Percentiles rank a stretch among this genome's conserved stretches.
Evolutionary conservation across 805 yeast species (phyloP).

Genomic region (Jamesozyma rosinii): DNA sequence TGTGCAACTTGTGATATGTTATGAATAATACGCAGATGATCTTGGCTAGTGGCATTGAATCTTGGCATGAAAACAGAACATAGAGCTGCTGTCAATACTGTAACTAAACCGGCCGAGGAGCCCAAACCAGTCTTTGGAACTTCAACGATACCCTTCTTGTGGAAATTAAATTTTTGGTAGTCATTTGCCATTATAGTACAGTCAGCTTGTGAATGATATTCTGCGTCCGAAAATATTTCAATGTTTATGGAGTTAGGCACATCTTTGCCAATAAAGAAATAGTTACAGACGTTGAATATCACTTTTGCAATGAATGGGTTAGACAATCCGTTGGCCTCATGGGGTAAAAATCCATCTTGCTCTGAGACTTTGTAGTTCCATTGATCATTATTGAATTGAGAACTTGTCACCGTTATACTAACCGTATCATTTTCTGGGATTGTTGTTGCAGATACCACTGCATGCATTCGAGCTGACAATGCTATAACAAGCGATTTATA

Average conservation of each 20-base stretch:
- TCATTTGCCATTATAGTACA: constrained; percentile 33
- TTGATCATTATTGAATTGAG: constrained; percentile 62
- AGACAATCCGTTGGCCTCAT: constrained; percentile 27
- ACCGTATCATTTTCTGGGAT: constrained; percentile 9
- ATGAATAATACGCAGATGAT: constrained; percentile 43
- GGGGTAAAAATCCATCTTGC: constrained; percentile 12
- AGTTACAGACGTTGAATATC: constrained; percentile 45
- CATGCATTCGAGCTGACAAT: constrained; percentile 82
- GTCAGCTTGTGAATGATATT: constrained; percentile 70
- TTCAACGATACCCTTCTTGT: constrained; percentile 47
- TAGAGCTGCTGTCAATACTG: constrained; percentile 67
- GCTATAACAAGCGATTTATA: constrained; percentile 79
- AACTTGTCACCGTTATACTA: constrained; percentile 47
- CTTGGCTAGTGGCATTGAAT: constrained; percentile 25
- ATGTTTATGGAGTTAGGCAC: constrained; percentile 35
- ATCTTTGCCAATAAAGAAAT: constrained; percentile 33
- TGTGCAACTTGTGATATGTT: constrained; percentile 84
- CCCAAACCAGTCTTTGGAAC: constrained; percentile 95
- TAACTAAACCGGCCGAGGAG: constrained; percentile 87
- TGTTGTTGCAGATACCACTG: constrained; percentile 35
- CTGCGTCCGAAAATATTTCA: constrained; percentile 74
- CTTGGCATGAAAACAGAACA: constrained; percentile 36
- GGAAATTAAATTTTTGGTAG: constrained; percentile 46
- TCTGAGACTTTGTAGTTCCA: constrained; percentile 48
- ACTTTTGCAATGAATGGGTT: constrained; percentile 76